Conservation (phyloP, 805 yeast species). For the Ogataea philodendri region DNA sequence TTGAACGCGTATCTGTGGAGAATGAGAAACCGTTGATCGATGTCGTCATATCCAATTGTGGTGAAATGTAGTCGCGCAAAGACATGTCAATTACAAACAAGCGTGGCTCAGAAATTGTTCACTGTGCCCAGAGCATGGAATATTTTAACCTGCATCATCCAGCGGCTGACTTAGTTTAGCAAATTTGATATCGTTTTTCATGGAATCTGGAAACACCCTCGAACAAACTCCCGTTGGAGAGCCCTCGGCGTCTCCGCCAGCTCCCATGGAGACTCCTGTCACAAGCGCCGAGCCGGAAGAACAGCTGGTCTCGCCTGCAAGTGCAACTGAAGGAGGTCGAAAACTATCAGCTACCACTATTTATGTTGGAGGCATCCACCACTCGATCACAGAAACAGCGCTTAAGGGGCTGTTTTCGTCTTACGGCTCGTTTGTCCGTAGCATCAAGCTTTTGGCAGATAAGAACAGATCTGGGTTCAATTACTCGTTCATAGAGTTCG, state of each 20-base stretch:
- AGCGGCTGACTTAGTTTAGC: too few relatives aligned
- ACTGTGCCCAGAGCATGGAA: too few relatives aligned
- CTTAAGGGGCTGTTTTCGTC: slow-evolving; percentile 58
- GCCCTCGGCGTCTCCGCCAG: slow-evolving; percentile 4
- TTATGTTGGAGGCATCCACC: slow-evolving; percentile 74
- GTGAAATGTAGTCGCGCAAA: slow-evolving; percentile 28
- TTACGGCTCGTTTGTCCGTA: slow-evolving; percentile 54
- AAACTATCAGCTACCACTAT: slow-evolving; percentile 70
- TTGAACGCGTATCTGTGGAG: slow-evolving; percentile 27
- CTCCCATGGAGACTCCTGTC: slow-evolving; percentile 8
- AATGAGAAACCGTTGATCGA: slow-evolving; percentile 24
- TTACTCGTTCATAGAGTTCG: slow-evolving; percentile 82
- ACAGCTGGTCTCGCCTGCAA: slow-evolving; percentile 45
- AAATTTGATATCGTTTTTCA: too few relatives aligned
- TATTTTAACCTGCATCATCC: too few relatives aligned
- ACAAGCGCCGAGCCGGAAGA: slow-evolving; percentile 10
- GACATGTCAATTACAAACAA: too few relatives aligned
- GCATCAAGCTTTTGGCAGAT: slow-evolving; percentile 71
- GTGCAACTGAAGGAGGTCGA: slow-evolving; percentile 77
- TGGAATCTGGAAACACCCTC: slow-evolving; percentile 2
- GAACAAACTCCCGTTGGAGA: slow-evolving; percentile 7
- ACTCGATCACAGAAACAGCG: slow-evolving; percentile 60
- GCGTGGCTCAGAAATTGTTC: too few relatives aligned
- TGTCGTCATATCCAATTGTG: slow-evolving; percentile 24
- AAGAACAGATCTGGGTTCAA: slow-evolving; percentile 71